Evolutionary conservation across 257 asterid genomes (phyloP), one percentile per base, ranked within the genome.

Genomic region (Solanum virginianum): DNA sequence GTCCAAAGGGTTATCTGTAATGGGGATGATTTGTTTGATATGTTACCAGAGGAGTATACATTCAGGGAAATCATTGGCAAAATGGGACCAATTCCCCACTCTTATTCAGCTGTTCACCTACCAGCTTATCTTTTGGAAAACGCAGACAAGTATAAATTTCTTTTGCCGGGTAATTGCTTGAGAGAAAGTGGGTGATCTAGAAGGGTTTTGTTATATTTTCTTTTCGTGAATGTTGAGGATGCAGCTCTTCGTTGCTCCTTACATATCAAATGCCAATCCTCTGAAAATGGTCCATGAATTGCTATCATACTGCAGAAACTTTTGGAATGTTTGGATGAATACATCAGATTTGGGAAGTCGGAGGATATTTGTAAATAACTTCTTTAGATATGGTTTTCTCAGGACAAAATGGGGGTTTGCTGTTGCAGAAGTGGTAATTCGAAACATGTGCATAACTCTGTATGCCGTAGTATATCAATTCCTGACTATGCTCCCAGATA

Each of bases 41-140:
- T 94, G 98, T 91, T 94, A n/a, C 98, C 98, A 0, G 98, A 94
- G 81, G 98, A 94, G 91, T 91, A 94, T 84, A 93, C 93, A 8
- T 94, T 93, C 85, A 92, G 88, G 88, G 97, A 93, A 79, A 94
- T 94, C 69, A 94, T 94, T 16, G 94, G 98, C 66, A 94, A 94
- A 87, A 94, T 94, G 98, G 98, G 98, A 60, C 91, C 93, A 9
- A 91, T 94, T 36, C 98, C 96, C 18, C 96, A 91, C 84, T 94
- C 98, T 2, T 93, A 93, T 84, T 94, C 98, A 1, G 98, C 95
- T 15, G 95, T 94, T 29, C 94, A 94, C 90, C 92, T 94, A 8
- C 98, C 98, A 8, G 93, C 97, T 6, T 93, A 89, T 91, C 96
- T 94, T 55, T 84, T 93, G 87, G 98, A 94, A 89, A 91, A 89